Evolutionary conservation across 2,329 filamentous ascomycete genomes (phyloP).

Genomic region (Phaeosphaeriaceae sp.): DNA sequence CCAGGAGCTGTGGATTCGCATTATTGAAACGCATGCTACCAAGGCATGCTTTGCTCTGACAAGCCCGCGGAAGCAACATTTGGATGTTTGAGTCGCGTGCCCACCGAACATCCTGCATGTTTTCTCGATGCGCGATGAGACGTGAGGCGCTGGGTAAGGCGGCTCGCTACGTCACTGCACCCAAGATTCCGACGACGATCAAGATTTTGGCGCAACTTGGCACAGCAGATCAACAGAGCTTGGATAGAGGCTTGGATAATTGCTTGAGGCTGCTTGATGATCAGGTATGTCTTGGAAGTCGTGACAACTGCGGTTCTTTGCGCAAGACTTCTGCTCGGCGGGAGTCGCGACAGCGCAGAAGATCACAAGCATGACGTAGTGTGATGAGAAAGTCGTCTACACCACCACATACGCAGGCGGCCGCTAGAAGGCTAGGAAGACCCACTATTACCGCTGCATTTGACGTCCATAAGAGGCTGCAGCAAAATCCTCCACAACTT

Average conservation of each 20-base stretch:
- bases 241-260: constrained; percentile 9
- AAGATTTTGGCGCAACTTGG: constrained; percentile 19
- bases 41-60: neutral
- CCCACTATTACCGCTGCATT: constrained; percentile 19
- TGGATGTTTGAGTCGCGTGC: neutral
- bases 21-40: neutral
- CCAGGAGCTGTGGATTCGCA: neutral
- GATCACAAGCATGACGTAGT: constrained; percentile 2
- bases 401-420: constrained; percentile 8
- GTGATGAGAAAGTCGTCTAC: neutral
- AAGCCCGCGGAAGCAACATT: neutral
- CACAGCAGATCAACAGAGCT: constrained; percentile 16
- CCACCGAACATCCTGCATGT: neutral
- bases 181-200: constrained; percentile 2
- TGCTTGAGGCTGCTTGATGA: neutral
- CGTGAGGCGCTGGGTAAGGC: constrained; percentile 4
- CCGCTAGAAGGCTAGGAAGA: constrained; percentile 11
- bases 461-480: constrained; percentile 14
- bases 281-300: neutral
- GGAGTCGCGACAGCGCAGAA: neutral
- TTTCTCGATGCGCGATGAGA: neutral
- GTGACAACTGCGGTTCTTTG: neutral
- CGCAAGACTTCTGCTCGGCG: neutral
- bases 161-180: constrained; percentile 14
- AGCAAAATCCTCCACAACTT: constrained; percentile 7